Base-by-base conservation (phyloP, 1,284 basidiomycete species). In the Phlebopus sp. region DNA sequence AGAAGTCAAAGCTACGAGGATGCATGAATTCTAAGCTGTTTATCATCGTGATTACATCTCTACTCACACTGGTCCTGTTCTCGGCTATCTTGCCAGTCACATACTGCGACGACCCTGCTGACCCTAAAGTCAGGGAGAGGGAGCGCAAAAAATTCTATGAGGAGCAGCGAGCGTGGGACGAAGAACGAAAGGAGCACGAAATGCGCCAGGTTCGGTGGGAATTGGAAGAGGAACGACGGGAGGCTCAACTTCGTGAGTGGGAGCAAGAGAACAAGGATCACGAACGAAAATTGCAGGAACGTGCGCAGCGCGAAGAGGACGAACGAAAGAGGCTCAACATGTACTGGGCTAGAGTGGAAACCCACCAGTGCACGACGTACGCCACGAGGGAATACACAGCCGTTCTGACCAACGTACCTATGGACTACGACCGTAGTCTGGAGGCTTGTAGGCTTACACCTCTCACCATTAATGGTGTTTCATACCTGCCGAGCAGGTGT, bases 381-480 rank as follows among this genome's bases (percentile, higher is more conserved):
- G 59, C 47, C 0, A 62, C 63, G 1, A 58, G 57, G 43, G 55
- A 55, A 35, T 65, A 63, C n/a, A 50, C 52, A 4, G 63, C 63
- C 0, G 39, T 44, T 2, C 53, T 63, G 11, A 45, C 51, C 44
- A 63, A 62, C 30, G 32, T 60, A 14, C 62, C 60, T 3, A 4
- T 0, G 3, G 29, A 42, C 29, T 64, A 56, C 51, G 21, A 37
- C 18, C 46, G 55, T 40, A 53, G 52, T 1, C 15, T 57, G 14
- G 57, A 52, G 4, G 62, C 58, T 0, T 63, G 61, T 49, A 55
- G 49, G 23, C 49, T 47, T 2, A 63, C 53, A 0, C 50, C 54
- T 1, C 51, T 58, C 4, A 51, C 54, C 18, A 34, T 63, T 10
- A 63, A 60, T 25, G 63, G 63, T 8, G 3, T 51, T 7, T 51